These are phyloP conservation scores for Blastobotrys mokoenaii DNA, from an alignment of 805 yeast species.

Conservation along the genomic window DNA sequence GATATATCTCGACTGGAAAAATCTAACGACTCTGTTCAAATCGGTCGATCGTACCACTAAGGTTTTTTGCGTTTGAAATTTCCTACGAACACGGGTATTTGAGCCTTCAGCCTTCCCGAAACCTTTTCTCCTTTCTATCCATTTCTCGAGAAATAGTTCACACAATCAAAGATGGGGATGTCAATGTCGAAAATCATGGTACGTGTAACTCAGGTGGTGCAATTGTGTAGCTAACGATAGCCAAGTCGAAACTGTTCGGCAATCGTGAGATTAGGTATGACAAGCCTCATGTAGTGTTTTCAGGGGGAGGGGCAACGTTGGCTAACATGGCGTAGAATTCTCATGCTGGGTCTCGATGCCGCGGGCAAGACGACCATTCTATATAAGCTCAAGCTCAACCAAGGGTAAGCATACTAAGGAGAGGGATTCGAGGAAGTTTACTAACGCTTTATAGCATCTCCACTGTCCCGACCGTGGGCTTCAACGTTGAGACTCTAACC, in stretches of 20 bases:
- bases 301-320: neutral
- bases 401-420: slow-evolving; percentile 22
- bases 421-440: too few species aligned
- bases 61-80: too few species aligned
- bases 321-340: slow-evolving; percentile 36
- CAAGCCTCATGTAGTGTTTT: neutral
- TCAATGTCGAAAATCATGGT: slow-evolving; percentile 24
- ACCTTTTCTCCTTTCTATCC: too few species aligned
- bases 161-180: slow-evolving; percentile 17
- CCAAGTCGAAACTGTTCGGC: slow-evolving; percentile 39
- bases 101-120: too few species aligned
- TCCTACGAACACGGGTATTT: too few species aligned
- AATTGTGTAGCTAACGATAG: neutral
- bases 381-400: slow-evolving; percentile 74
- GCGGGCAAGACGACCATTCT: slow-evolving; percentile 90
- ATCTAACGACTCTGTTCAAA: too few species aligned
- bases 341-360: slow-evolving; percentile 88
- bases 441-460: slow-evolving; percentile 34
- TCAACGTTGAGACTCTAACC: slow-evolving; percentile 81
- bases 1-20: too few species aligned
- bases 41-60: too few species aligned
- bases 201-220: slow-evolving; percentile 4
- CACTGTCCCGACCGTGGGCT: slow-evolving; percentile 90
- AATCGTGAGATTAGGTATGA: slow-evolving; percentile 40
- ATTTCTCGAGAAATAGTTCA: neutral